phyloP scores from a whole-genome alignment of 225 moss, liverwort and hornwort species.

The Polytrichum formosum region DNA sequence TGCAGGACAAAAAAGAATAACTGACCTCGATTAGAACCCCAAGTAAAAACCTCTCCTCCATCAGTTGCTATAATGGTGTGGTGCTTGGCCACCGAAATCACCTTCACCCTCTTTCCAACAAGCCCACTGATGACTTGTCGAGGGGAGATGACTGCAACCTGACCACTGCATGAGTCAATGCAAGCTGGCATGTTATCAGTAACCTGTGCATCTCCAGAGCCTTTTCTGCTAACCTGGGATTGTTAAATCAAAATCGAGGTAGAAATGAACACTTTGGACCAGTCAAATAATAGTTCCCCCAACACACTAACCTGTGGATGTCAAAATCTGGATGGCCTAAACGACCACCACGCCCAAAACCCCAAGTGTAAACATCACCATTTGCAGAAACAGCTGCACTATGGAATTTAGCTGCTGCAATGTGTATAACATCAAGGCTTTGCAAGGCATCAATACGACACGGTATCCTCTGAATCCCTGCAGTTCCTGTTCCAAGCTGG shows the following conservation, averaged over 20 bases:
- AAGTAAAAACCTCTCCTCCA: constrained; percentile 91
- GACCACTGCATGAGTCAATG: constrained; percentile 61
- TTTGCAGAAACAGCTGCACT: constrained; percentile 84
- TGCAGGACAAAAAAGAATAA: constrained; percentile 1
- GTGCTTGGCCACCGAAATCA: constrained; percentile 90
- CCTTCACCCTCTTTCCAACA: constrained; percentile 71
- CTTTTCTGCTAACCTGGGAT: no score
- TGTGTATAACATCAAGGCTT: constrained; percentile 63
- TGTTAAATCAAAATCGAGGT: neutral
- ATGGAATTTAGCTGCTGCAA: constrained; percentile 94
- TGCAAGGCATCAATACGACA: constrained; percentile 84
- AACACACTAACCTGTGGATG: constrained; percentile 71
- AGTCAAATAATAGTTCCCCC: neutral
- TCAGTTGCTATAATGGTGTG: constrained; percentile 86
- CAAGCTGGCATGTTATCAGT: no score
- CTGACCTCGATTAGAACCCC: constrained; percentile 98
- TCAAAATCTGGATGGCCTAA: constrained; percentile 99
- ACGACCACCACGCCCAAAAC: constrained; percentile 97
- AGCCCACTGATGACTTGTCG: constrained; percentile 74
- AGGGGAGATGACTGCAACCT: constrained; percentile 95
- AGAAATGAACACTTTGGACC: neutral
- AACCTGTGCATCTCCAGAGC: no score
- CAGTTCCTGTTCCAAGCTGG: constrained; percentile 85
- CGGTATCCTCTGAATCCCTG: constrained; percentile 82
- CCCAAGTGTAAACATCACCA: constrained; percentile 93